phyloP scores from a whole-genome alignment of 768 basidiomycete genomes.

The Calocera viscosa region DNA sequence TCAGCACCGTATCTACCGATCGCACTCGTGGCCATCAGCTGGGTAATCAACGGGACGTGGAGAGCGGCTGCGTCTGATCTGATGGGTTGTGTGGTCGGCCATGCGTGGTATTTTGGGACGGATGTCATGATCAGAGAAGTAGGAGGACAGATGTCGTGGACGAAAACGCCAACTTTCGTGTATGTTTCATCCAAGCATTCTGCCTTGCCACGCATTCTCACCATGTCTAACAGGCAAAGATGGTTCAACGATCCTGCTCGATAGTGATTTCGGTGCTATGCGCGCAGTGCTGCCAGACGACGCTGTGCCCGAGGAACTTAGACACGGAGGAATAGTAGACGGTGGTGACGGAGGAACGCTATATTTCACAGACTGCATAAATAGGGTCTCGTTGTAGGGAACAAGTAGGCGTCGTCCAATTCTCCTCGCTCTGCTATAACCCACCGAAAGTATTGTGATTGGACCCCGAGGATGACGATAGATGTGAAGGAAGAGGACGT shows the following conservation, averaged over 20 bases:
- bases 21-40: constrained; percentile 62
- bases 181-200: constrained; percentile 32
- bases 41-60: constrained; percentile 73
- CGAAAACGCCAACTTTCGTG: constrained; percentile 57
- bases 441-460: too few relatives aligned
- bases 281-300: background rate
- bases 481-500: background rate
- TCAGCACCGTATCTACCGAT: constrained; percentile 90
- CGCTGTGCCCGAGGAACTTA: background rate
- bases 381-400: too few relatives aligned
- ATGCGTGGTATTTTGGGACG: constrained; percentile 70
- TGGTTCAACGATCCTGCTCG: background rate
- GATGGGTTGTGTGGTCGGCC: constrained; percentile 75
- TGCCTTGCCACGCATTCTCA: background rate
- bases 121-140: constrained; percentile 84
- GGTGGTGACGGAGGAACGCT: too few relatives aligned
- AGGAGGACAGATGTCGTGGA: constrained; percentile 58
- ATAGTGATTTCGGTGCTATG: background rate
- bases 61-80: constrained; percentile 70
- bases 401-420: too few relatives aligned
- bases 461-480: background rate
- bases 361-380: too few relatives aligned
- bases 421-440: too few relatives aligned
- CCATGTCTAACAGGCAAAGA: background rate
- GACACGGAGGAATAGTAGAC: too few relatives aligned